phyloP scores from a whole-genome alignment of 495 filamentous ascomycete species.

The Penicillium pulvis region DNA sequence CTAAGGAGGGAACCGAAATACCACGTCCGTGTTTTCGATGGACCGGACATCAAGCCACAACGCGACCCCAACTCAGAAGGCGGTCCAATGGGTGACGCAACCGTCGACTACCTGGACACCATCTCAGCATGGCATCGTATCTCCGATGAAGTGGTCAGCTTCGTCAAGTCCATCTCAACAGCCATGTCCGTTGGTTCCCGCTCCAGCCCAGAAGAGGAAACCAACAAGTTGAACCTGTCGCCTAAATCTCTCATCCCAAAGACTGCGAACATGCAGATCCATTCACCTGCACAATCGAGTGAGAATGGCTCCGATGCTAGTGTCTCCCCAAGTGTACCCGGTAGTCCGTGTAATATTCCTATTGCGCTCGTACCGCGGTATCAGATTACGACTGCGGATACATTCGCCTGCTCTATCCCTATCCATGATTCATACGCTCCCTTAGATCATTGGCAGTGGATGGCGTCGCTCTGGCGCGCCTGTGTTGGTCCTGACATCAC shows the following conservation, averaged over 20 bases:
- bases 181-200: conserved; percentile 10
- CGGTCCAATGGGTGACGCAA: conserved; percentile 45
- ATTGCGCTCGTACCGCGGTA: conserved; percentile 77
- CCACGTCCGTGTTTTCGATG: conserved; percentile 52
- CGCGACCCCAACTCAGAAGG: conserved; percentile 32
- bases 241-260: conserved; percentile 40
- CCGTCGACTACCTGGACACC: conserved; percentile 66
- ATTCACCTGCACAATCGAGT: conserved; percentile 32
- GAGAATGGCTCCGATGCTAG: conserved; percentile 32
- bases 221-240: conserved; percentile 24
- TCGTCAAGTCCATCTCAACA: conserved; percentile 51
- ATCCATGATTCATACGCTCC: conserved; percentile 77
- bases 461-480: conserved; percentile 90
- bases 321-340: conserved; percentile 23
- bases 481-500: conserved; percentile 86
- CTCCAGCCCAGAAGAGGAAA: conserved; percentile 24
- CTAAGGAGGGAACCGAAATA: conserved; percentile 61
- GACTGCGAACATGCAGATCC: conserved; percentile 32
- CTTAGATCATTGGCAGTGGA: conserved; percentile 97
- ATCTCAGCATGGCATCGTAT: conserved; percentile 72
- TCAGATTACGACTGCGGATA: conserved; percentile 74
- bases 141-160: conserved; percentile 64
- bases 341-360: conserved; percentile 42
- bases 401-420: conserved; percentile 69
- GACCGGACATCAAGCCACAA: conserved; percentile 46